These are phyloP conservation scores for Alternaria hordeiaustralica DNA, from an alignment of 2,329 filamentous ascomycete species.

Conservation along the genomic window DNA sequence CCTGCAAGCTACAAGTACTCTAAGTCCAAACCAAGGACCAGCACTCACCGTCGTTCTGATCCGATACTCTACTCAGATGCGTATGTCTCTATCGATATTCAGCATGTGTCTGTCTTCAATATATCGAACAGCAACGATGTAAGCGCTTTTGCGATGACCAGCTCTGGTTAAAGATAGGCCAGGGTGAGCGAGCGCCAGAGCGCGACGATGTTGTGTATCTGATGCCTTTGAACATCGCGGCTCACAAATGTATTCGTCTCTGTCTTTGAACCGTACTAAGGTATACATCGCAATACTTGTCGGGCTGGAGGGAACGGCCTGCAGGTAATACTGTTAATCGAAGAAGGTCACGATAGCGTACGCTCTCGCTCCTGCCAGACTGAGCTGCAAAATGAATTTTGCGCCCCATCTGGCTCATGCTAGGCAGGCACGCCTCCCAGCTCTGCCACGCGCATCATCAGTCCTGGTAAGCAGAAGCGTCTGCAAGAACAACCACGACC, in stretches of 20 bases:
- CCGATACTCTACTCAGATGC: neutral
- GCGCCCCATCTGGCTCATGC: neutral
- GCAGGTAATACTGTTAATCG: neutral
- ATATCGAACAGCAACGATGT: neutral
- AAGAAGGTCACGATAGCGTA: neutral
- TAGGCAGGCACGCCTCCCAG: neutral
- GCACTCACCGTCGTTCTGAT: neutral
- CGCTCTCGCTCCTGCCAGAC: neutral
- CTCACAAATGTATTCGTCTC: neutral
- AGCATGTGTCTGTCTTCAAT: neutral
- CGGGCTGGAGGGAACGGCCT: neutral
- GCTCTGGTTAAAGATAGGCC: neutral
- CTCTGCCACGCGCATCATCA: neutral
- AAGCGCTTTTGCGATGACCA: neutral
- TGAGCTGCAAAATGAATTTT: neutral
- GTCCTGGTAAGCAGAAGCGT: neutral
- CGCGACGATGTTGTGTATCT: neutral
- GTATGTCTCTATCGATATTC: neutral
- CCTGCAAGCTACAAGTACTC: neutral
- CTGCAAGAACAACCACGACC: neutral
- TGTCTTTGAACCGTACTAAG: neutral
- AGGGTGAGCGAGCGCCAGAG: neutral
- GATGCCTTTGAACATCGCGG: neutral
- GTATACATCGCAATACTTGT: neutral
- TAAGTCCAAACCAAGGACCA: neutral